Conservation (phyloP, 2,329 filamentous ascomycete species). For the Botrytis fabae region DNA sequence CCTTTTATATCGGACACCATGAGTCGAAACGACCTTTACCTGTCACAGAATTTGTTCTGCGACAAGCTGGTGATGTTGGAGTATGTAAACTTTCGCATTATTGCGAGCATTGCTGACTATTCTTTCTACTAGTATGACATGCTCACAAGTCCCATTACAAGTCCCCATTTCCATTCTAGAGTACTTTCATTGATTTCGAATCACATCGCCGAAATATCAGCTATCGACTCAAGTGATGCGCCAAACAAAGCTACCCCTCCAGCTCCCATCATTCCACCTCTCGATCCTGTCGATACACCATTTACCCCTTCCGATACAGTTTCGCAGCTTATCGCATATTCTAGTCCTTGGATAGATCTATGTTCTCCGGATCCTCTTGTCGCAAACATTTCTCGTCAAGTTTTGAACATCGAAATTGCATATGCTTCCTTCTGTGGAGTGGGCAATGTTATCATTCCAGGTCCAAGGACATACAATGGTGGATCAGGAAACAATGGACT, state of each 20-base stretch:
- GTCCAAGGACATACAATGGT: slow-evolving; percentile 65
- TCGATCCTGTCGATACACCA: slow-evolving; percentile 78
- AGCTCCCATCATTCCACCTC: slow-evolving; percentile 61
- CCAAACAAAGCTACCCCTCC: slow-evolving; percentile 49
- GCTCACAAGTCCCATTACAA: slow-evolving; percentile 77
- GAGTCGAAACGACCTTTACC: slow-evolving; percentile 62
- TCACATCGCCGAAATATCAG: slow-evolving; percentile 48
- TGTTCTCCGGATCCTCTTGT: slow-evolving; percentile 80
- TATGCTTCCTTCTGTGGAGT: slow-evolving; percentile 96
- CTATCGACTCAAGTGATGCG: slow-evolving; percentile 46
- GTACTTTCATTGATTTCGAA: slow-evolving; percentile 62
- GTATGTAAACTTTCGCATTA: slow-evolving; percentile 49
- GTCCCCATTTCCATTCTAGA: slow-evolving; percentile 66
- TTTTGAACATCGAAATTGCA: slow-evolving; percentile 85
- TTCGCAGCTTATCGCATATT: slow-evolving; percentile 72
- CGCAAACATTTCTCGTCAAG: slow-evolving; percentile 82
- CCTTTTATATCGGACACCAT: slow-evolving; percentile 74
- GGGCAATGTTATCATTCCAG: slow-evolving; percentile 77
- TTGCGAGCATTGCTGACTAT: background rate
- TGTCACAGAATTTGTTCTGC: slow-evolving; percentile 64
- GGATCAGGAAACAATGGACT: slow-evolving; percentile 51
- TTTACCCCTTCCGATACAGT: slow-evolving; percentile 68
- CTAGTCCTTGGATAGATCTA: slow-evolving; percentile 92
- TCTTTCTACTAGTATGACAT: slow-evolving; percentile 65
- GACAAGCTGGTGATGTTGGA: slow-evolving; percentile 66